Conservation (phyloP, 2,329 filamentous ascomycete species). For the Colletotrichum spinosum region DNA sequence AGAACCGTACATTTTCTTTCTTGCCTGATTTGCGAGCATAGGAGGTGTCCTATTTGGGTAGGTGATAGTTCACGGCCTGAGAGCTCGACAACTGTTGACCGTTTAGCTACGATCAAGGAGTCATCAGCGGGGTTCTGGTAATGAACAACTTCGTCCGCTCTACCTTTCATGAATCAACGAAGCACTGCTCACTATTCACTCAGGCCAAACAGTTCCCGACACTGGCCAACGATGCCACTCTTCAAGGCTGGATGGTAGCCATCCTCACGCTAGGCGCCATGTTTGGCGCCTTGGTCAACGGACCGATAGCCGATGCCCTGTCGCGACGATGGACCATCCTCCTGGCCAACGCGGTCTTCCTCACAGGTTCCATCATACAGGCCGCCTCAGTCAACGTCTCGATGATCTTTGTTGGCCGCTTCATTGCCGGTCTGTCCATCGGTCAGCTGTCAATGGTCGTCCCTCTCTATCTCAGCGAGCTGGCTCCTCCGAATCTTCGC, state of each 20-base stretch:
- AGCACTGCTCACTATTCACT: background rate
- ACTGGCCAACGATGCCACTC: conserved; percentile 11
- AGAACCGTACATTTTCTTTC: conserved; percentile 20
- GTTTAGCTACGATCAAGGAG: conserved; percentile 63
- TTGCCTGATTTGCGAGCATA: conserved; percentile 23
- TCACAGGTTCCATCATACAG: conserved; percentile 58
- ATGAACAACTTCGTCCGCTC: conserved; percentile 56
- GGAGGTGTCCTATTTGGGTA: conserved; percentile 15
- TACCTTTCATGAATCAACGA: conserved; percentile 46
- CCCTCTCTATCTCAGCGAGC: conserved; percentile 60
- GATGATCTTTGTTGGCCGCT: conserved; percentile 49
- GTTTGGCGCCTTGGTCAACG: conserved; percentile 59
- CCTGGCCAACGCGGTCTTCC: conserved; percentile 49
- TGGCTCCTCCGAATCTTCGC: conserved; percentile 60
- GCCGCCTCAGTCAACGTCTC: conserved; percentile 53
- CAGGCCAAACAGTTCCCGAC: conserved; percentile 18
- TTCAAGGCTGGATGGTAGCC: conserved; percentile 42
- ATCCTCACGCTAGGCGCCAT: conserved; percentile 67
- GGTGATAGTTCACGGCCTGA: no score
- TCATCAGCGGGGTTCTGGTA: conserved; percentile 58
- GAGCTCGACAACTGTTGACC: conserved; percentile 33
- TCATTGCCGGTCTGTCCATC: conserved; percentile 21
- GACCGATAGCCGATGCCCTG: conserved; percentile 50
- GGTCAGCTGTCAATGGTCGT: conserved; percentile 24
- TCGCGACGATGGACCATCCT: conserved; percentile 50